These are phyloP conservation scores for Ogataea sp. DNA, from an alignment of 805 yeast species.

Conservation along the genomic window DNA sequence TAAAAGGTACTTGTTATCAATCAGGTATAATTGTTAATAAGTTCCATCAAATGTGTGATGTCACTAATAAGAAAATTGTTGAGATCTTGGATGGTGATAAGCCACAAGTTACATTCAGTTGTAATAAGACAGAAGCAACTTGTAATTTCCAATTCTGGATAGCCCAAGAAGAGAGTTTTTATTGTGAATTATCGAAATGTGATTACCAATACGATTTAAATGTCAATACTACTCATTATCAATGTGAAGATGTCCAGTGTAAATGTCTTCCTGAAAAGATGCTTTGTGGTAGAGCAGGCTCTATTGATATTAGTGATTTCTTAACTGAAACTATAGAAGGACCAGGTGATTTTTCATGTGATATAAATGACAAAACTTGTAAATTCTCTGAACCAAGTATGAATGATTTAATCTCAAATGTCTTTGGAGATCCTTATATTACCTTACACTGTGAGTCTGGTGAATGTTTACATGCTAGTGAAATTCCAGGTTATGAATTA, in stretches of 20 bases:
- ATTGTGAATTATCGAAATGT: constrained; percentile 76
- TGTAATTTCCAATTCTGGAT: constrained; percentile 98
- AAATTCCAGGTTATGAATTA: constrained; percentile 79
- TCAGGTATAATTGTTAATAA: constrained; percentile 76
- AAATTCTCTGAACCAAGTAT: constrained; percentile 89
- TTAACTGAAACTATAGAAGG: constrained; percentile 83
- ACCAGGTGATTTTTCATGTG: constrained; percentile 89
- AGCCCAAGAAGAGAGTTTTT: constrained; percentile 81
- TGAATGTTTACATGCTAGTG: constrained; percentile 88
- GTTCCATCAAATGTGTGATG: constrained; percentile 89
- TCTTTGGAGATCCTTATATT: constrained; percentile 92
- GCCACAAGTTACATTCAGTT: constrained; percentile 90
- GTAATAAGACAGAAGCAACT: constrained; percentile 53
- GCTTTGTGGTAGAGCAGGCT: constrained; percentile 91
- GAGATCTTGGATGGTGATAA: constrained; percentile 69
- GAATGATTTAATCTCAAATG: constrained; percentile 84
- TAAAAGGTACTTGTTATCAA: constrained; percentile 82
- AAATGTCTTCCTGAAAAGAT: constrained; percentile 86
- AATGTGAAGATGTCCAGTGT: constrained; percentile 74
- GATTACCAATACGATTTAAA: constrained; percentile 53
- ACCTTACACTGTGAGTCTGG: constrained; percentile 75
- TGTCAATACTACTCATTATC: constrained; percentile 64
- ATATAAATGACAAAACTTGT: constrained; percentile 53
- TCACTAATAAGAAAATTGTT: constrained; percentile 80
- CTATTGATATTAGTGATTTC: constrained; percentile 91